phyloP scores from a whole-genome alignment of 1,139 yeast species.

The Blastobotrys apis region DNA sequence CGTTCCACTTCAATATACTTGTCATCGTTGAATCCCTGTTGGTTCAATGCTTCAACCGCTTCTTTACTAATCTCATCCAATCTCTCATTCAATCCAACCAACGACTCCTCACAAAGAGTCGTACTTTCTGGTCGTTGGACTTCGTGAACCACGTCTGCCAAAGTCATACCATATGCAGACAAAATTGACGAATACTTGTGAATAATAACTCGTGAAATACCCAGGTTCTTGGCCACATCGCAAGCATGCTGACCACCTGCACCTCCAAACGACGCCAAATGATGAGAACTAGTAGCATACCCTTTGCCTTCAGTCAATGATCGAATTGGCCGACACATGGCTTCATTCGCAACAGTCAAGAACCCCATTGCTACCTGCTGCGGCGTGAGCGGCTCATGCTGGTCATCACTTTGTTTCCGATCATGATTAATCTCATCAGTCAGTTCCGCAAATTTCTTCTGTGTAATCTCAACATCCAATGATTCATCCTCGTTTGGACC shows the following conservation, averaged over 20 bases:
- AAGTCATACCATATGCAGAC: slow-evolving; percentile 50
- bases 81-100: slow-evolving; percentile 33
- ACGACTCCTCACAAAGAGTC: slow-evolving; percentile 35
- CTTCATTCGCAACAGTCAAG: slow-evolving; percentile 47
- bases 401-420: slow-evolving; percentile 16
- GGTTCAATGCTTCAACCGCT: slow-evolving; percentile 37
- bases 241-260: slow-evolving; percentile 55
- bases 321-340: slow-evolving; percentile 51
- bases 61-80: slow-evolving; percentile 37
- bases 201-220: slow-evolving; percentile 42
- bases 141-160: slow-evolving; percentile 55
- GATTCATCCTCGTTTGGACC: slow-evolving; percentile 50
- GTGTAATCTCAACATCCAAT: slow-evolving; percentile 42
- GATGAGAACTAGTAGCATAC: slow-evolving; percentile 40
- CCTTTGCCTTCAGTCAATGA: slow-evolving; percentile 51
- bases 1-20: slow-evolving; percentile 48
- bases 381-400: slow-evolving; percentile 33
- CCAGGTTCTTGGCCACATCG: slow-evolving; percentile 44
- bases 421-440: slow-evolving; percentile 43
- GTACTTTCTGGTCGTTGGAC: slow-evolving; percentile 51
- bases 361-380: slow-evolving; percentile 50
- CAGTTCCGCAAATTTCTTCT: slow-evolving; percentile 40
- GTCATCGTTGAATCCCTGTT: slow-evolving; percentile 45
- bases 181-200: slow-evolving; percentile 49
- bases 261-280: slow-evolving; percentile 50